Evolutionary conservation across 73 alveolate species (phyloP).

Genomic region (Symbiodinium natans): DNA sequence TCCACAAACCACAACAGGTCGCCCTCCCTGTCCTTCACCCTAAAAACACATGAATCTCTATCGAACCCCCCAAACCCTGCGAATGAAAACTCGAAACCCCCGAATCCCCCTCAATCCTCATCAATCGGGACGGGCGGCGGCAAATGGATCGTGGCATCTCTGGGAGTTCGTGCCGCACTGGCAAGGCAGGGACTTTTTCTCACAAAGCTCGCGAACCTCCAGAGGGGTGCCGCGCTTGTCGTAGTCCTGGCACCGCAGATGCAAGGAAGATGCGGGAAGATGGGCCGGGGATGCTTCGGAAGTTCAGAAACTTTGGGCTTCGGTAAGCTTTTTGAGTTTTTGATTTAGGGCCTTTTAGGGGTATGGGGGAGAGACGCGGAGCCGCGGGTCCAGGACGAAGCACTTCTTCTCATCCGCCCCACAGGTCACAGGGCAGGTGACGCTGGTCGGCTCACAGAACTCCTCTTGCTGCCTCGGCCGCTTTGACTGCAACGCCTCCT

Average conservation of each 20-base stretch:
- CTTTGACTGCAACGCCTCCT: no score
- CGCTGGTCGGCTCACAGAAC: slow-evolving; percentile 8
- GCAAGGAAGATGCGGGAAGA: no score
- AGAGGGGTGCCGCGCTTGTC: background rate
- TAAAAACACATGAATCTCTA: no score
- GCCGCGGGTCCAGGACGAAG: background rate
- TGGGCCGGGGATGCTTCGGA: no score
- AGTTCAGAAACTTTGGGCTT: no score
- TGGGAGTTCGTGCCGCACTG: background rate
- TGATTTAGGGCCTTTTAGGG: no score
- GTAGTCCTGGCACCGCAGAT: background rate
- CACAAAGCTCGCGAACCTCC: background rate
- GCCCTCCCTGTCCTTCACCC: no score
- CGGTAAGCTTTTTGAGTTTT: no score
- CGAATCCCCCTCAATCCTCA: background rate
- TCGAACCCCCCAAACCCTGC: no score
- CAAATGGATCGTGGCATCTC: background rate
- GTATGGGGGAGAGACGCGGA: no score
- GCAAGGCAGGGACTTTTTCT: background rate
- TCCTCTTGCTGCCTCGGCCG: slow-evolving; percentile 15
- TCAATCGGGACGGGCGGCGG: background rate
- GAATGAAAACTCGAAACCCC: background rate
- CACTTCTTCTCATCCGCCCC: background rate
- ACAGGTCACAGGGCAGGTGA: slow-evolving; percentile 21
- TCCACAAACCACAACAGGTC: no score